These are phyloP conservation scores for Telfairia occidentalis DNA, from an alignment of 331 rosid species.

Conservation along the genomic window DNA sequence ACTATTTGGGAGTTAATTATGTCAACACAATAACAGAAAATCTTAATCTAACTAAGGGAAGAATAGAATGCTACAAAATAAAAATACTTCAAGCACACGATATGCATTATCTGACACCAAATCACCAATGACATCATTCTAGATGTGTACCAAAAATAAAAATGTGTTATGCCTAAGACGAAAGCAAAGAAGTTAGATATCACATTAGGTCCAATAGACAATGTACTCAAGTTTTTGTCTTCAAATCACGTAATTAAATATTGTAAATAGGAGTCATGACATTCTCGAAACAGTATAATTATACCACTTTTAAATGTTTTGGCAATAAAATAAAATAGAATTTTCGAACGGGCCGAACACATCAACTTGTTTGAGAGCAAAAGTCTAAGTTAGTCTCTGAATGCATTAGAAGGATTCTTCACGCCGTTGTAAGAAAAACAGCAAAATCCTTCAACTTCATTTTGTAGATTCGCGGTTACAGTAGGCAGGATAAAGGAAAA, in stretches of 20 bases:
- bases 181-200: not conserved
- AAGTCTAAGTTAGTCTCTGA: not conserved
- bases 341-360: not conserved
- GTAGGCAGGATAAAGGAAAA: not conserved
- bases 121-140: not conserved
- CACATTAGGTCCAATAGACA: not conserved
- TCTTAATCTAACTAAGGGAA: not conserved
- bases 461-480: not conserved
- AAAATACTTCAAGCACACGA: not conserved
- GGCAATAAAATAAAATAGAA: not conserved
- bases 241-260: not conserved
- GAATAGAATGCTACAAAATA: not conserved
- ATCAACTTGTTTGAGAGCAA: not conserved
- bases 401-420: not conserved
- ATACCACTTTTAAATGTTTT: not conserved
- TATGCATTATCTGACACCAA: not conserved
- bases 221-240: not conserved
- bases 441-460: not conserved
- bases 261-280: not conserved
- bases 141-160: not conserved
- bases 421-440: not conserved
- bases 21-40: not conserved
- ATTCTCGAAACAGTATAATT: not conserved
- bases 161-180: not conserved
- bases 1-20: not conserved